These are phyloP conservation scores for Camelina hispida DNA, from an alignment of 345 rosid species.

Conservation along the genomic window DNA sequence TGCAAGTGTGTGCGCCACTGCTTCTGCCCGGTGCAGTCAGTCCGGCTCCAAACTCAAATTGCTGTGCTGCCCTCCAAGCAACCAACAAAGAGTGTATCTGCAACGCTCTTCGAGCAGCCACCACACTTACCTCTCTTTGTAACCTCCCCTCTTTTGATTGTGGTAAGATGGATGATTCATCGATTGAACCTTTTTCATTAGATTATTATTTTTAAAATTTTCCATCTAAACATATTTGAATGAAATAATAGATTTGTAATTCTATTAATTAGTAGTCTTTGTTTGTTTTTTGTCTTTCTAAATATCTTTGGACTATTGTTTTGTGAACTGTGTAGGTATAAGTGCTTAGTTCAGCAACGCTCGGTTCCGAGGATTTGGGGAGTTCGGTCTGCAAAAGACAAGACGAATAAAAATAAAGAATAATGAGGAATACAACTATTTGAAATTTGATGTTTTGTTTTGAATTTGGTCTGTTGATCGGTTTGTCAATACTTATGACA, in stretches of 20 bases:
- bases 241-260: not conserved
- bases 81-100: slow-evolving; percentile 43
- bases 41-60: slow-evolving; percentile 34
- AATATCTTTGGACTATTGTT: not conserved
- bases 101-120: slow-evolving; percentile 42
- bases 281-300: slow-evolving; percentile 9
- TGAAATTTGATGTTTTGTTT: not conserved
- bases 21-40: slow-evolving; percentile 40
- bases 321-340: slow-evolving; percentile 37
- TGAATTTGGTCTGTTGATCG: slow-evolving; percentile 22
- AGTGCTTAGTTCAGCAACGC: slow-evolving; percentile 34
- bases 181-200: not conserved
- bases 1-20: slow-evolving; percentile 41
- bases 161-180: slow-evolving; percentile 33
- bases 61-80: slow-evolving; percentile 39
- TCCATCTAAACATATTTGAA: not conserved
- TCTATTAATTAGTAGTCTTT: not conserved
- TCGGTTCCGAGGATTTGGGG: slow-evolving; percentile 40
- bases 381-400: slow-evolving; percentile 41
- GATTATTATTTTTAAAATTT: not conserved
- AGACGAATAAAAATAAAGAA: slow-evolving; percentile 25
- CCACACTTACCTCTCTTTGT: slow-evolving; percentile 40
- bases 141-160: slow-evolving; percentile 44
- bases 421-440: slow-evolving; percentile 13
- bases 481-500: slow-evolving; percentile 25